Evolutionary conservation across 345 rosid species (phyloP).

Genomic region (Ceriops decandra): DNA sequence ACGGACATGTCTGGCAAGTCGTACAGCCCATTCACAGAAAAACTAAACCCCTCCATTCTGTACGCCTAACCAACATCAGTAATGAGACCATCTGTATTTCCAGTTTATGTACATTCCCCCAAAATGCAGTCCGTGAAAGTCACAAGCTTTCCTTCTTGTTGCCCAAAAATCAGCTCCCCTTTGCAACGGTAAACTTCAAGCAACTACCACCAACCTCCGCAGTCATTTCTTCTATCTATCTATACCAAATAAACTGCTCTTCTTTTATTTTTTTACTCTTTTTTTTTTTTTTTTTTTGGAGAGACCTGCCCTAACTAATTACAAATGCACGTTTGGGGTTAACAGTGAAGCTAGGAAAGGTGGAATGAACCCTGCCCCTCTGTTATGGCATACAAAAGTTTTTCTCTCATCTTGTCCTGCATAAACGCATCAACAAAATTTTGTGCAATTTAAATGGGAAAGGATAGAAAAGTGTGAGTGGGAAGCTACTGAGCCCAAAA

Average conservation of each 20-base stretch:
- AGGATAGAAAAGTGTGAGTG: too few relatives aligned
- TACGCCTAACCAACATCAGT: slow-evolving; percentile 16
- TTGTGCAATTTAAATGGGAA: background rate
- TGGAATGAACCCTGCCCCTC: slow-evolving; percentile 99
- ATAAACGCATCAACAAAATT: slow-evolving; percentile 5
- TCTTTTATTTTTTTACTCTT: background rate
- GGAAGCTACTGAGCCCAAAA: slow-evolving; percentile 10
- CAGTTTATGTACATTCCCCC: slow-evolving; percentile 21
- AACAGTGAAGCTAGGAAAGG: slow-evolving; percentile 60
- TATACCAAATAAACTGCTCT: slow-evolving; percentile 24
- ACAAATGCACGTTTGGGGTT: slow-evolving; percentile 35
- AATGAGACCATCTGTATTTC: slow-evolving; percentile 11
- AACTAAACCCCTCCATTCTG: slow-evolving; percentile 11
- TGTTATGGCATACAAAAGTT: slow-evolving; percentile 75
- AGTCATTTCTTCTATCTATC: slow-evolving; percentile 1
- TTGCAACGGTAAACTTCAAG: background rate
- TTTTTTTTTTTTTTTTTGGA: too few relatives aligned
- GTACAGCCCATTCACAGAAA: too few relatives aligned
- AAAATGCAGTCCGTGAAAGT: slow-evolving; percentile 3
- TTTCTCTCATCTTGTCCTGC: slow-evolving; percentile 95
- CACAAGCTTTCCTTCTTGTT: slow-evolving; percentile 32
- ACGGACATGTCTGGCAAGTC: slow-evolving; percentile 5
- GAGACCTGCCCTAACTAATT: slow-evolving; percentile 39
- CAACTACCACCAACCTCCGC: slow-evolving; percentile 4
- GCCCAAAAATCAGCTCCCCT: slow-evolving; percentile 25